A percentile compares a stretch with the other conserved stretches of the same genome.
Evolutionary conservation across 495 filamentous ascomycete species (phyloP).

Genomic region (Penicillium goetzii): DNA sequence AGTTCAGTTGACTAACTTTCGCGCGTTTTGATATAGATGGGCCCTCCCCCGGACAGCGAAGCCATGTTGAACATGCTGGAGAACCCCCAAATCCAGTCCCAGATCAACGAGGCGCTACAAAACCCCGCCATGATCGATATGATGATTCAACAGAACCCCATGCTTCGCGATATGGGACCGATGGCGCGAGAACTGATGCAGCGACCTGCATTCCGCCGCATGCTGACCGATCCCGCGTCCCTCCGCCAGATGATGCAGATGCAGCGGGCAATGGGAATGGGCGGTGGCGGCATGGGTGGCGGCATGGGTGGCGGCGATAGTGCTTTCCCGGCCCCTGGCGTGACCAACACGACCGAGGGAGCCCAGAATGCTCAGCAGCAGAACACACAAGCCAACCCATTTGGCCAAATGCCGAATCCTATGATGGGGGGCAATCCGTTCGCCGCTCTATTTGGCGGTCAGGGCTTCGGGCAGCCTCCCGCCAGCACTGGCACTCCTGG

Average conservation of each 20-base stretch:
- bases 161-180: conserved; percentile 81
- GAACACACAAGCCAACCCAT: conserved; percentile 43
- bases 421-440: conserved; percentile 65
- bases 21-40: conserved; percentile 66
- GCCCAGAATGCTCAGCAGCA: conserved; percentile 47
- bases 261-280: conserved; percentile 68
- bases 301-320: conserved; percentile 47
- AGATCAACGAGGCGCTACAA: conserved; percentile 90
- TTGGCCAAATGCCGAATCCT: conserved; percentile 34
- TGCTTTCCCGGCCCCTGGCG: conserved; percentile 86
- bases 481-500: conserved; percentile 33
- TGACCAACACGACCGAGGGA: conserved; percentile 70
- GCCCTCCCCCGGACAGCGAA: conserved; percentile 79
- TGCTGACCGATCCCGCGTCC: conserved; percentile 93
- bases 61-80: conserved; percentile 81
- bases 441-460: conserved; percentile 64
- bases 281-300: conserved; percentile 56
- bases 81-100: conserved; percentile 79
- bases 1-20: conserved; percentile 26
- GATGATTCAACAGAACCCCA: conserved; percentile 87
- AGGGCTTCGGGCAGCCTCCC: conserved; percentile 28
- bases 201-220: conserved; percentile 82
- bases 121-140: conserved; percentile 91
- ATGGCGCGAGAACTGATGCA: conserved; percentile 81
- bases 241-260: conserved; percentile 79